A percentile compares a stretch with the other conserved stretches of the same genome.
Evolutionary conservation across 345 rosid genomes (phyloP).

Genomic region (Hypericum androsaemum): DNA sequence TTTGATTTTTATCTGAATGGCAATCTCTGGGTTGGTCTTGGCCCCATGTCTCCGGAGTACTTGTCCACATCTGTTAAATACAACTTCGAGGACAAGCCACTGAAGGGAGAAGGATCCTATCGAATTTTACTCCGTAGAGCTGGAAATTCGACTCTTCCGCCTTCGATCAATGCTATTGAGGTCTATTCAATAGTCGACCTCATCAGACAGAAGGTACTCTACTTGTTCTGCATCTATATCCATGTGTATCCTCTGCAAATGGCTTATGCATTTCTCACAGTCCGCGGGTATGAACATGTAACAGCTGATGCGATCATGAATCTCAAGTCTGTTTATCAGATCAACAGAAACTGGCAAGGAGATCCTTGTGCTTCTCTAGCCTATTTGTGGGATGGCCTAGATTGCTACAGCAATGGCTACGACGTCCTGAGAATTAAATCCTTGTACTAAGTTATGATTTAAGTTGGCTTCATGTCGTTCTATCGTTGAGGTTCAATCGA

Average conservation of each 20-base stretch:
- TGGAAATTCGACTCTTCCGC: no score
- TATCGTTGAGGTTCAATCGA: no score
- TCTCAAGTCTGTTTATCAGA: constrained; percentile 16
- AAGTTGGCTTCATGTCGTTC: no score
- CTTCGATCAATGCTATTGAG: no score
- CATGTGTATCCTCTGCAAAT: not conserved
- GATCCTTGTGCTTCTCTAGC: constrained; percentile 32
- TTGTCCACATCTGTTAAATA: no score
- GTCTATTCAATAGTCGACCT: no score
- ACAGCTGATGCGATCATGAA: constrained; percentile 27
- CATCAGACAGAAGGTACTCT: constrained; percentile 24
- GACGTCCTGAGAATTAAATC: constrained; percentile 20
- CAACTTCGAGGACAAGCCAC: no score
- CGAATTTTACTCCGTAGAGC: no score
- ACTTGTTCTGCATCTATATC: not conserved
- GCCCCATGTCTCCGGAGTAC: no score
- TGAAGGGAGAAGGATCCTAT: no score
- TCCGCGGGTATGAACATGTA: not conserved
- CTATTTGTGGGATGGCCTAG: constrained; percentile 23
- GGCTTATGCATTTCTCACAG: not conserved
- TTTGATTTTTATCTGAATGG: no score
- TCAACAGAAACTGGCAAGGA: constrained; percentile 32
- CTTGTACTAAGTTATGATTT: constrained; percentile 10
- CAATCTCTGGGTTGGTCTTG: no score
- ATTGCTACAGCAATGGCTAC: constrained; percentile 13